Evolutionary conservation across 345 rosid genomes (phyloP).

Genomic region (Bruguiera parviflora): DNA sequence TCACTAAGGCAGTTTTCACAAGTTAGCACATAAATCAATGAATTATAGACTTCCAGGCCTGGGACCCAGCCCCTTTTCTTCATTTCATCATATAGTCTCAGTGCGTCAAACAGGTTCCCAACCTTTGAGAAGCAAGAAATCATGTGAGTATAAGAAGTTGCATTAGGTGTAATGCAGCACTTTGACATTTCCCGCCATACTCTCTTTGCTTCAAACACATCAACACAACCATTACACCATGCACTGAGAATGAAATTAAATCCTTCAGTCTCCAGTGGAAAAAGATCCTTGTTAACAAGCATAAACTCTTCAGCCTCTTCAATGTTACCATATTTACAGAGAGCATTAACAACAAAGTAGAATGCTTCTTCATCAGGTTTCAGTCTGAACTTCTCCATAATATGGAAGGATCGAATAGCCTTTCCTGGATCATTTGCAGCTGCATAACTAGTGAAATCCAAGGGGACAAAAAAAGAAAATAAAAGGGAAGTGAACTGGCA

Average conservation of each 20-base stretch:
- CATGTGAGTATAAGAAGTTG: slow-evolving; percentile 61
- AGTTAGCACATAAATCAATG: slow-evolving; percentile 67
- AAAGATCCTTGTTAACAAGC: slow-evolving; percentile 72
- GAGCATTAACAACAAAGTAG: slow-evolving; percentile 40
- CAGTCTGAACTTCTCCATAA: slow-evolving; percentile 74
- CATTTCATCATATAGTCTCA: slow-evolving; percentile 83
- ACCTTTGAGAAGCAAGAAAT: slow-evolving; percentile 80
- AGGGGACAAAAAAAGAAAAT: not conserved
- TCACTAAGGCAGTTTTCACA: slow-evolving; percentile 61
- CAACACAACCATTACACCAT: slow-evolving; percentile 67
- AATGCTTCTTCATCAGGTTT: slow-evolving; percentile 81
- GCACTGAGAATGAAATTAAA: slow-evolving; percentile 77
- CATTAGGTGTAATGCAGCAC: slow-evolving; percentile 60
- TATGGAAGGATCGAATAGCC: slow-evolving; percentile 60
- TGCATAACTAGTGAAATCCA: slow-evolving; percentile 53
- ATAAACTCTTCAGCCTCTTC: slow-evolving; percentile 96
- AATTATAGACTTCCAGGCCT: slow-evolving; percentile 61
- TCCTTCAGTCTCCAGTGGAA: slow-evolving; percentile 53
- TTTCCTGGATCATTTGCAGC: slow-evolving; percentile 68
- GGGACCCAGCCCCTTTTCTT: slow-evolving; percentile 71
- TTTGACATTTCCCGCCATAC: slow-evolving; percentile 81
- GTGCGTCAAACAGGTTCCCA: slow-evolving; percentile 76
- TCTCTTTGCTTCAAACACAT: slow-evolving; percentile 80
- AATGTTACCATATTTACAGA: slow-evolving; percentile 71
- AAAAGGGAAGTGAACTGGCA: not conserved